phyloP scores from a whole-genome alignment of 2,329 filamentous ascomycete genomes.

The Scolecobasidium constrictum region DNA sequence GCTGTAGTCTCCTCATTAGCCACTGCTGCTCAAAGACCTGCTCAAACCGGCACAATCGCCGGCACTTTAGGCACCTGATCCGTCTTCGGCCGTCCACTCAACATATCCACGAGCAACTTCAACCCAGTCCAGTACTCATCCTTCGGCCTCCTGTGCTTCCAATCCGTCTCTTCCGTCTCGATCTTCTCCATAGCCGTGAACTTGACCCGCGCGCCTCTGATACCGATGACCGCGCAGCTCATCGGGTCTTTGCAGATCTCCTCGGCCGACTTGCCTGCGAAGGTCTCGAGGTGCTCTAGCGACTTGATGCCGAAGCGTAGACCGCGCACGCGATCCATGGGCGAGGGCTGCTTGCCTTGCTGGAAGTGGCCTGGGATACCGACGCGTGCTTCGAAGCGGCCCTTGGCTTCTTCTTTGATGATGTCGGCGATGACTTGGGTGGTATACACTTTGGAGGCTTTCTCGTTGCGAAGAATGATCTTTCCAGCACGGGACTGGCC shows the following conservation, averaged over 20 bases:
- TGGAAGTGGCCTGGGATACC: constrained; percentile 91
- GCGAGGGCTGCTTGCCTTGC: constrained; percentile 82
- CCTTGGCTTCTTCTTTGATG: constrained; percentile 85
- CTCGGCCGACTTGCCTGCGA: constrained; percentile 52
- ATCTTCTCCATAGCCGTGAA: constrained; percentile 73
- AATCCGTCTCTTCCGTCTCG: constrained; percentile 82
- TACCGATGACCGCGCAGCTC: constrained; percentile 77
- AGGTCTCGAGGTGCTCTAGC: constrained; percentile 80
- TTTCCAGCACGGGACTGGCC: constrained; percentile 81
- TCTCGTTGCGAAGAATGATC: constrained; percentile 93
- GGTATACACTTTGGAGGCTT: constrained; percentile 78
- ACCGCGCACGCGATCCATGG: constrained; percentile 92
- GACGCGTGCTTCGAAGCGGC: constrained; percentile 83
- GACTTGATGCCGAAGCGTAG: constrained; percentile 89
- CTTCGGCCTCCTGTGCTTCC: constrained; percentile 77
- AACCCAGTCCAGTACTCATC: constrained; percentile 75
- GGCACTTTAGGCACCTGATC: not conserved
- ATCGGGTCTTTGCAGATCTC: constrained; percentile 63
- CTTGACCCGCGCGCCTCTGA: constrained; percentile 81
- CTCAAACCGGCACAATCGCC: not conserved
- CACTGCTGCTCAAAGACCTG: no score
- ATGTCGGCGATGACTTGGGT: constrained; percentile 92
- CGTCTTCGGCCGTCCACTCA: constrained; percentile 48
- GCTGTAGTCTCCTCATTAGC: no score
- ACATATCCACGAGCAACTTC: constrained; percentile 71